Evolutionary conservation across 73 alveolate genomes (phyloP), one percentile per base, ranked within the genome.

Genomic region (Strombidium stylifer): DNA sequence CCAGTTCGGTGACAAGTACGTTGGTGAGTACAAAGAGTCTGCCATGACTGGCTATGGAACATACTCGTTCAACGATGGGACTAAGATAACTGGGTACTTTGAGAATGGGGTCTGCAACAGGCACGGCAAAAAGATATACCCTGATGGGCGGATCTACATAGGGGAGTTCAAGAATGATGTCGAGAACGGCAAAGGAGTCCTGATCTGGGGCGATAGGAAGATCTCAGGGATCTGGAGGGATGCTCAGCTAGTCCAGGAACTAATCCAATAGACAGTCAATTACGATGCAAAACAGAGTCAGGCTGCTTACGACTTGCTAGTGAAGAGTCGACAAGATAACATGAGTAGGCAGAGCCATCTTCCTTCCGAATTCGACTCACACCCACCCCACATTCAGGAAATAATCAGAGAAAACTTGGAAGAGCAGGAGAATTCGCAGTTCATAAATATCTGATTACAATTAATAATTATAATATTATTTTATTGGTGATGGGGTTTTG

Each of bases 131-230:
- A 56, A 56, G 54, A 45, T 57, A 6, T 71, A 56, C 44, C 76
- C 85, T 11, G 72, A 59, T 30, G 85, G 85, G 11, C 40, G 59
- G 61, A 26, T 71, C 2, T 71, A 71, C 48, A 62, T 52, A 2
- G 91, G 91, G 20, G 64, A 59, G 24, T 80, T 73, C 46, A 20
- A 30, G 21, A 70, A 59, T 32, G 78, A 80, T 44, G 19, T 54
- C 3, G 71, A 58, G 34, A 66, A 68, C 30, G 91, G 91, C 8
- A 44, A 57, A 30, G 91, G 91, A 14, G 45, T 50, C 7, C 15
- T 75, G 69, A 75, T 66, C 40, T 47, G 40, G 5, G 73, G 73
- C 26, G 73, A 59, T 8, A 24, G 20, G 23, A 59, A 40, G 40
- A 59, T 59, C 14, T 37, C 14, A 40, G 73, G 73, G 4, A 59